Evolutionary conservation across 106 monocot genomes (phyloP).

Genomic region (Amphibolis antarctica): DNA sequence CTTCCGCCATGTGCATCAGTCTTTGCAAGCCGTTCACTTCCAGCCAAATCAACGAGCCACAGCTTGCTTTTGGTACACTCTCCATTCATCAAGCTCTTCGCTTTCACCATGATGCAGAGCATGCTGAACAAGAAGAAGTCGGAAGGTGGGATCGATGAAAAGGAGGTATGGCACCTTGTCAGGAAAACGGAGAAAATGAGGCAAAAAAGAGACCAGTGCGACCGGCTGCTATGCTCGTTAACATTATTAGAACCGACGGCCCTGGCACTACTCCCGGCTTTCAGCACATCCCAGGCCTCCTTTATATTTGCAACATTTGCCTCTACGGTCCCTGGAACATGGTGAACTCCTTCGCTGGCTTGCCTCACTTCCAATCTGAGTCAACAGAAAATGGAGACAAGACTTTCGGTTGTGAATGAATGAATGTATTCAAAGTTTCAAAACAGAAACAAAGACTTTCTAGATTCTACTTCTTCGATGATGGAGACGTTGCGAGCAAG

Average conservation of each 20-base stretch:
- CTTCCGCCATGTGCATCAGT: conserved; percentile 82
- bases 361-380: conserved; percentile 63
- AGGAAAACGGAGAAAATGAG: not conserved
- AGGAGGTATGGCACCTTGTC: too few species aligned
- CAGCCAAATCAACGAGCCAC: conserved; percentile 73
- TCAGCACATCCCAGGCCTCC: conserved; percentile 72
- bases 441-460: too few species aligned
- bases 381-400: not conserved
- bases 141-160: too few species aligned
- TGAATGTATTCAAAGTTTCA: conserved; percentile 1
- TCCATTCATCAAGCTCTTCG: too few species aligned
- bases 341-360: conserved; percentile 57
- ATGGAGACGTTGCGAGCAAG: conserved; percentile 54
- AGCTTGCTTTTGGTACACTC: conserved; percentile 15
- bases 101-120: not conserved
- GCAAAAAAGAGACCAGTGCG: conserved; percentile 71
- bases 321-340: conserved; percentile 75
- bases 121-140: not conserved
- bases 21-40: conserved; percentile 78
- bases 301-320: conserved; percentile 56
- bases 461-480: conserved; percentile 67
- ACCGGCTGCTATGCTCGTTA: conserved; percentile 87
- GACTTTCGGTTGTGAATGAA: too few species aligned
- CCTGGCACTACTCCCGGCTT: conserved; percentile 69
- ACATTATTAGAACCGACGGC: conserved; percentile 86